Percentiles rank a stretch among this genome's conserved stretches.
These are phyloP conservation scores for Rhodosporidiobolus odoratus DNA, from an alignment of 768 basidiomycete genomes.

Conservation along the genomic window DNA sequence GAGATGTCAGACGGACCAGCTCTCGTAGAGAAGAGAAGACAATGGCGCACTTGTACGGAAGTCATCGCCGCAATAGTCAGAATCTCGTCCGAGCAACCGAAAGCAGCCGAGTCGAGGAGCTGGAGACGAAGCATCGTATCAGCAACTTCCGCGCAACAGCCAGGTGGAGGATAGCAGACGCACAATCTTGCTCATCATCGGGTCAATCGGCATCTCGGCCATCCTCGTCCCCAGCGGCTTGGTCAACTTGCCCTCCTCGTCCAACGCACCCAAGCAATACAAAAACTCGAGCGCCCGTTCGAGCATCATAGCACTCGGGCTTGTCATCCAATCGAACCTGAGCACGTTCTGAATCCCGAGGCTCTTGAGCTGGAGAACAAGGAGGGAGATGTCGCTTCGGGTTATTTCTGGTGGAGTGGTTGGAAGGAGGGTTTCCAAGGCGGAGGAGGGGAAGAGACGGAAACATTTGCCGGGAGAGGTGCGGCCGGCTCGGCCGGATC, in stretches of 20 bases:
- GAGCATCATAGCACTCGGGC: constrained; percentile 79
- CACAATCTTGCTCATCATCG: constrained; percentile 90
- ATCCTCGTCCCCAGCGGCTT: constrained; percentile 74
- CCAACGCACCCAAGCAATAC: constrained; percentile 73
- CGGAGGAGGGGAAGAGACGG: constrained; percentile 70
- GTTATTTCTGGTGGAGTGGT: constrained; percentile 84
- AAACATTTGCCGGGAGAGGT: constrained; percentile 90
- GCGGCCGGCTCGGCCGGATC: constrained; percentile 90
- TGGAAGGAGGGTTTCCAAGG: constrained; percentile 58
- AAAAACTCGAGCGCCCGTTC: constrained; percentile 79
- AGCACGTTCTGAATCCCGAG: constrained; percentile 91
- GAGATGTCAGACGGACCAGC: not conserved
- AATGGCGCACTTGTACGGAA: constrained; percentile 64
- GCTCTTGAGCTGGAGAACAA: constrained; percentile 87
- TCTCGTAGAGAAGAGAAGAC: not conserved
- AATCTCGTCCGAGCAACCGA: constrained; percentile 88
- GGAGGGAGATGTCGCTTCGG: constrained; percentile 81
- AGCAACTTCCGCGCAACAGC: not conserved
- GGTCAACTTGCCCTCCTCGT: constrained; percentile 61
- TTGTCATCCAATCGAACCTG: constrained; percentile 90
- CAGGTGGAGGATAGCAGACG: constrained; percentile 45
- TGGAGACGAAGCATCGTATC: constrained; percentile 44
- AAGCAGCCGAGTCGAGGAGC: constrained; percentile 80
- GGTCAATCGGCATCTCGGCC: constrained; percentile 89
- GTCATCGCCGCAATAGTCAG: constrained; percentile 95